Percentiles rank a stretch among this genome's conserved stretches.
These are phyloP conservation scores for Solanum sejunctum DNA, from an alignment of 257 asterid genomes.

Conservation along the genomic window DNA sequence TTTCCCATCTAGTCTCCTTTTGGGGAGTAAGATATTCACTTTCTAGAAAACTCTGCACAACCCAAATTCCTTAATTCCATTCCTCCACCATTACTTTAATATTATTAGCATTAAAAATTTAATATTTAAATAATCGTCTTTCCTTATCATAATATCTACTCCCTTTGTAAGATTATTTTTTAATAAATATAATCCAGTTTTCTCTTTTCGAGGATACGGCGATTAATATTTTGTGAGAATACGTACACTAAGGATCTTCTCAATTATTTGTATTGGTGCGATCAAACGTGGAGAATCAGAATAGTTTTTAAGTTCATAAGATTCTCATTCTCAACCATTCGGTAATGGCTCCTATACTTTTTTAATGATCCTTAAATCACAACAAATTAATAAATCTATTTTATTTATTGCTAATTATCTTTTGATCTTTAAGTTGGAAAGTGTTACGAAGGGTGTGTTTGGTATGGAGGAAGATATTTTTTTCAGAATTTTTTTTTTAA, in stretches of 20 bases:
- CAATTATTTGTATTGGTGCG: neutral
- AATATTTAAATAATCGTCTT: neutral
- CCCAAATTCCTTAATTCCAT: neutral
- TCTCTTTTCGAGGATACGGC: neutral
- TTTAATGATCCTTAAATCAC: neutral
- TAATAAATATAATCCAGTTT: neutral
- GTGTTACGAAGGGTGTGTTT: neutral
- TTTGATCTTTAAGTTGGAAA: neutral
- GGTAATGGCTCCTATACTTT: neutral
- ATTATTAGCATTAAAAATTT: neutral
- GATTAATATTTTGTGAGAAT: neutral
- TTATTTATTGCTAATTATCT: neutral
- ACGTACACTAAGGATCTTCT: neutral
- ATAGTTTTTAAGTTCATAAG: neutral
- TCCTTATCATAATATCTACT: neutral
- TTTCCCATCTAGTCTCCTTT: slow-evolving; percentile 8
- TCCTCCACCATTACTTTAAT: neutral
- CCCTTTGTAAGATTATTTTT: neutral
- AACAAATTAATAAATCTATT: neutral
- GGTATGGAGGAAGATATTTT: too few species aligned
- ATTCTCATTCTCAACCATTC: neutral
- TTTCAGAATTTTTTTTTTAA: too few species aligned
- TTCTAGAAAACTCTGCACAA: slow-evolving; percentile 14
- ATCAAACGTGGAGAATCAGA: neutral
- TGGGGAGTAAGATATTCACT: slow-evolving; percentile 25